Base-by-base conservation (phyloP, 352 stramenopile genomes). In the Phytopythium montanum region DNA sequence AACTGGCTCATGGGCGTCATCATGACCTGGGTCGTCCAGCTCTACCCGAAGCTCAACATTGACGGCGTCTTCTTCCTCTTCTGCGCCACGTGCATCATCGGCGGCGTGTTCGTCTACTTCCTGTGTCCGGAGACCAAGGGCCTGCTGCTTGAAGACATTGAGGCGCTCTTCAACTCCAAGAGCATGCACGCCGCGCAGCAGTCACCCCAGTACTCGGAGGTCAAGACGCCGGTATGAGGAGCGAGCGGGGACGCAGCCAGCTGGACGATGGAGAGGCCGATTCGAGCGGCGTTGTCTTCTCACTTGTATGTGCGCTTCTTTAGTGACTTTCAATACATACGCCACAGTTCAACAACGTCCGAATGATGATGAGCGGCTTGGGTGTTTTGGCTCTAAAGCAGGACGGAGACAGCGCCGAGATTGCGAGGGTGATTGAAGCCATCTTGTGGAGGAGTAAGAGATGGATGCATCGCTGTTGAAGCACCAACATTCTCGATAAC, bases 31-130 rank as follows among this genome's bases (percentile, higher is more conserved):
- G 67, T 75, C 23, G 61, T 68, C 41, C 62, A 75, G 59, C 57
- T 75, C 28, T 75, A 70, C 45, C 65, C 68, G 18, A 65, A 49
- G 53, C 55, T 66, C 39, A 69, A 75, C 58, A 70, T 73, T 51
- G 61, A 75, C 61, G 64, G 66, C 34, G 67, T 76, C 50, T 85
- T 85, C 62, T 76, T 68, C 64, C 53, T 86, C 49, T 86, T 86
- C 54, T 63, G 61, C 16, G 68, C 6, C 26, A 60, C 69, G 26
- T 75, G 73, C 29, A 55, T 76, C 21, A 34, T 77, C 51, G 58
- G 54, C 23, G 65, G 54, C 14, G 59, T 70, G 16, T 75, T 75
- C 36, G 78, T 86, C 31, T 74, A 63, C 48, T 68, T 72, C 50
- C 64, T 83, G 19, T 74, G 63, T 28, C 67, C 67, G 5, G 67